Conservation (phyloP, 495 filamentous ascomycete genomes). For the Neurospora cerealis region DNA sequence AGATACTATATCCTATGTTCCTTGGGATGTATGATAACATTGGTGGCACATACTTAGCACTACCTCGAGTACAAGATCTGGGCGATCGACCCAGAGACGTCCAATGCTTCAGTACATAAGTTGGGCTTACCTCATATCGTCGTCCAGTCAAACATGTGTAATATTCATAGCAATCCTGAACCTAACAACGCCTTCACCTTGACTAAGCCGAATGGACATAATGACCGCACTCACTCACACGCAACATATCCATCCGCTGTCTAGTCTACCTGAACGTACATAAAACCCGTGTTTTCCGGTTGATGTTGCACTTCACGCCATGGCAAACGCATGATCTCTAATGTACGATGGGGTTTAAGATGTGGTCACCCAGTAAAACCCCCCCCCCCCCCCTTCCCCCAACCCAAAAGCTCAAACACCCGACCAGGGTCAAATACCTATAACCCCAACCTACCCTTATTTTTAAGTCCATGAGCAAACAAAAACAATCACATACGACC, state of each 20-base stretch:
- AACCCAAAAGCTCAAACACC: neutral
- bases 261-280: neutral
- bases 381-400: too few relatives aligned
- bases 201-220: neutral
- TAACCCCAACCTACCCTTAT: too few relatives aligned
- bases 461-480: too few relatives aligned
- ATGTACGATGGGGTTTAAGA: neutral
- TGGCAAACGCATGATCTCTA: neutral
- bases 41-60: neutral
- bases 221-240: neutral
- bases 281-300: neutral
- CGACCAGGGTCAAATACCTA: neutral
- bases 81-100: neutral
- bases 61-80: neutral
- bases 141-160: neutral
- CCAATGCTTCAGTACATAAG: neutral
- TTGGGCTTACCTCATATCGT: neutral
- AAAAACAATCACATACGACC: conserved; percentile 28
- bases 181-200: neutral
- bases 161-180: neutral
- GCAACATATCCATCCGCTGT: neutral
- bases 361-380: neutral
- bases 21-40: neutral
- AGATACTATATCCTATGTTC: neutral
- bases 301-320: neutral